Conservation (phyloP, 805 yeast species). For the Saturnispora saitoi region DNA sequence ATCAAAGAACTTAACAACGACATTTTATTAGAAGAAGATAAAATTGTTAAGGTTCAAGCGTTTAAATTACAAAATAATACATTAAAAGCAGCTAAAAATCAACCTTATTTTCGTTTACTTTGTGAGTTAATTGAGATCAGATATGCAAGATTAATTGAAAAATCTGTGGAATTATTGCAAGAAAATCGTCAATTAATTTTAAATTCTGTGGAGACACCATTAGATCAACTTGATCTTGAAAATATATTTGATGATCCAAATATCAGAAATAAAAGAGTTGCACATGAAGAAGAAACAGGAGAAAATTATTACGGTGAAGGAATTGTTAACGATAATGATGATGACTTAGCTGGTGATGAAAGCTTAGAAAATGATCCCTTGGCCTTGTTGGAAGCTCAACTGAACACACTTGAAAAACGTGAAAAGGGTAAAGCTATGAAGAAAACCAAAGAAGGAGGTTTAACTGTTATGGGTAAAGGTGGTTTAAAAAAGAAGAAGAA, state of each 20-base stretch:
- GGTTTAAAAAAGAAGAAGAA: neutral
- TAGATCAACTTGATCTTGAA: constrained; percentile 22
- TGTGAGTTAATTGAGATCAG: constrained; percentile 20
- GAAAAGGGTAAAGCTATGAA: constrained; percentile 23
- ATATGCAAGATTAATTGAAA: constrained; percentile 9
- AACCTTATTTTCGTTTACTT: constrained; percentile 18
- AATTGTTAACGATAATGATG: constrained; percentile 14
- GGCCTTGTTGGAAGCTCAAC: constrained; percentile 31
- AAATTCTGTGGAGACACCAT: constrained; percentile 17
- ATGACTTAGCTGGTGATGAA: constrained; percentile 29
- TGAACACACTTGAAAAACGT: constrained; percentile 14
- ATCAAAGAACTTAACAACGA: constrained; percentile 8
- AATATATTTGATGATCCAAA: constrained; percentile 13
- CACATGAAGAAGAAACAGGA: constrained; percentile 1
- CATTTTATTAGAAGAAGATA: neutral
- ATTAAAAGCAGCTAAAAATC: constrained; percentile 9
- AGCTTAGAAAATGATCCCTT: constrained; percentile 34
- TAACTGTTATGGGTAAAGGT: constrained; percentile 11
- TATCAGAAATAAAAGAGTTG: neutral
- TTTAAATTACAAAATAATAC: constrained; percentile 8
- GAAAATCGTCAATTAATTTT: constrained; percentile 13
- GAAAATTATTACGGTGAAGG: constrained; percentile 15
- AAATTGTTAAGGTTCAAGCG: neutral
- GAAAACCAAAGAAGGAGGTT: constrained; percentile 11
- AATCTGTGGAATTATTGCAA: constrained; percentile 8